Evolutionary conservation across 352 stramenopile species (phyloP).

Genomic region (Phytopythium aichiense): DNA sequence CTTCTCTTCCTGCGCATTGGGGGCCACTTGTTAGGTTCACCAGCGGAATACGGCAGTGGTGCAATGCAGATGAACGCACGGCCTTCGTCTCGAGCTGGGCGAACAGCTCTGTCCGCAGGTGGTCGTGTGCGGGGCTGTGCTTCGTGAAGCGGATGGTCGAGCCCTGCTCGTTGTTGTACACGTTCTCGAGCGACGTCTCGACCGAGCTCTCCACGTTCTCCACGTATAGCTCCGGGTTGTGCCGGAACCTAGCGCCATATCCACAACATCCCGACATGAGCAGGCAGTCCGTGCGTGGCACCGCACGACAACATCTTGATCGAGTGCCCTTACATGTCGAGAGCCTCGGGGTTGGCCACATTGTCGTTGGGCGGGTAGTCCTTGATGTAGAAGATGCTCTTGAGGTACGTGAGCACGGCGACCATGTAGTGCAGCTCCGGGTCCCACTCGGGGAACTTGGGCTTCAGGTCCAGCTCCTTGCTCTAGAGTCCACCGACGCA

Average conservation of each 20-base stretch:
- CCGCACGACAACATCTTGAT: background rate
- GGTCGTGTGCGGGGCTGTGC: conserved; percentile 77
- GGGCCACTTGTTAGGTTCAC: background rate
- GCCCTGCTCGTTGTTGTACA: conserved; percentile 91
- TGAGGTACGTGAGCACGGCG: conserved; percentile 94
- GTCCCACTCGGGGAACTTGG: conserved; percentile 92
- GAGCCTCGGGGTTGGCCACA: conserved; percentile 82
- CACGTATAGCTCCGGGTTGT: conserved; percentile 87
- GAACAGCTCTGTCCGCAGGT: conserved; percentile 76
- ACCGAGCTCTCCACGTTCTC: conserved; percentile 90
- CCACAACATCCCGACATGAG: background rate
- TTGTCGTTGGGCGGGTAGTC: conserved; percentile 66
- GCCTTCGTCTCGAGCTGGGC: conserved; percentile 44
- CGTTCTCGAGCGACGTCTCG: conserved; percentile 89
- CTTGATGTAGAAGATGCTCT: conserved; percentile 98
- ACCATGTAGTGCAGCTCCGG: conserved; percentile 94
- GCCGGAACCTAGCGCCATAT: conserved; percentile 42
- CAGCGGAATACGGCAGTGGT: background rate
- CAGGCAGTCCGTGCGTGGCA: conserved; percentile 6
- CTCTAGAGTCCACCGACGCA: conserved; percentile 31
- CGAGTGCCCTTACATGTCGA: conserved; percentile 65
- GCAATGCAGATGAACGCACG: conserved; percentile 5
- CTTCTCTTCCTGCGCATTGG: conserved; percentile 11
- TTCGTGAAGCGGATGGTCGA: conserved; percentile 89
- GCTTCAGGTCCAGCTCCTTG: conserved; percentile 88